Evolutionary conservation across 352 stramenopile species (phyloP).

Genomic region (Plasmopara viticola): DNA sequence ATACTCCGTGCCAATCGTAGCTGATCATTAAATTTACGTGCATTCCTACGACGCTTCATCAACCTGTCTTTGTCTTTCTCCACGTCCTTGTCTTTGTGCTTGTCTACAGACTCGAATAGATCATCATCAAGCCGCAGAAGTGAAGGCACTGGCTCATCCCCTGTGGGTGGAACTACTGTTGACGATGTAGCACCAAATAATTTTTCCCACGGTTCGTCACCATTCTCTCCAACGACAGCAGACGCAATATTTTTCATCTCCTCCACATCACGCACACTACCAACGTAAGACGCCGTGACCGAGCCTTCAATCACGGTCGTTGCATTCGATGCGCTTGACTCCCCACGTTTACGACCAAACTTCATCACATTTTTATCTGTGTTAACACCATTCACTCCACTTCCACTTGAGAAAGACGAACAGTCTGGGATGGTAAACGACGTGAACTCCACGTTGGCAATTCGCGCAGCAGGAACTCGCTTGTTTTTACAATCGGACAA

Average conservation of each 20-base stretch:
- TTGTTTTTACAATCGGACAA: conserved; percentile 20
- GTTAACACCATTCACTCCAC: conserved; percentile 11
- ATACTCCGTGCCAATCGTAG: conserved; percentile 48
- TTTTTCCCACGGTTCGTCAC: conserved; percentile 64
- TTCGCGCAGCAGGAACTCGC: conserved; percentile 19
- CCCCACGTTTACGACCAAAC: conserved; percentile 28
- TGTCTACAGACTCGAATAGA: conserved; percentile 25
- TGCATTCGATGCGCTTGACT: conserved; percentile 31
- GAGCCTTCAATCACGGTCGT: conserved; percentile 37
- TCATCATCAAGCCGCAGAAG: conserved; percentile 27
- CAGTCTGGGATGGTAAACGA: conserved; percentile 59
- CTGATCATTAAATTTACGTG: conserved; percentile 65
- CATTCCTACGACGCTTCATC: conserved; percentile 56
- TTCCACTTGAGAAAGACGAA: conserved; percentile 35
- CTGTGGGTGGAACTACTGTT: conserved; percentile 5
- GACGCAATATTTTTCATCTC: conserved; percentile 58
- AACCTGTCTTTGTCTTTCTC: neutral
- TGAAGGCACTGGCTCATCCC: conserved; percentile 20
- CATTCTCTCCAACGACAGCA: conserved; percentile 28
- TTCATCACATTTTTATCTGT: conserved; percentile 23
- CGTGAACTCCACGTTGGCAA: conserved; percentile 48
- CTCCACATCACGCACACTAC: conserved; percentile 39
- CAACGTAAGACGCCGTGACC: conserved; percentile 32
- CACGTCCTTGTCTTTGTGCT: conserved; percentile 24
- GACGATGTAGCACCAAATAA: conserved; percentile 39